Evolutionary conservation across 176 grass and related monocot genomes (phyloP).

Genomic region (Triticum turgidum): DNA sequence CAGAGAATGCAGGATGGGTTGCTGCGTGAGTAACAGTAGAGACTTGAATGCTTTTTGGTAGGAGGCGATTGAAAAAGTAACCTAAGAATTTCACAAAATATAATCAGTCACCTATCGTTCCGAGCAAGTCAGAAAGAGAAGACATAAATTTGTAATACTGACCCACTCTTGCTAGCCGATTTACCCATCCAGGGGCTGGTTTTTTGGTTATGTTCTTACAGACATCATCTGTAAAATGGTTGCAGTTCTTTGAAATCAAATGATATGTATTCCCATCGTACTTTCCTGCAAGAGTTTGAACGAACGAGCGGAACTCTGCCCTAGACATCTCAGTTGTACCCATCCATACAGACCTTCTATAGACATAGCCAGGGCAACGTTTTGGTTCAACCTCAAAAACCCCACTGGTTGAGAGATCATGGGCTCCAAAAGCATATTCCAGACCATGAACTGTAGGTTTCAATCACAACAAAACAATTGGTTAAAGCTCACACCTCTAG

Average conservation of each 20-base stretch:
- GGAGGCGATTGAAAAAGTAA: conserved; percentile 70
- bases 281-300: conserved; percentile 57
- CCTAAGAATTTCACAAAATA: conserved; percentile 47
- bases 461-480: conserved; percentile 3
- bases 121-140: not conserved
- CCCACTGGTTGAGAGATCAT: conserved; percentile 68
- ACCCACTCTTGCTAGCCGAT: conserved; percentile 87
- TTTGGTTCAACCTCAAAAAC: conserved; percentile 85
- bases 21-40: conserved; percentile 62
- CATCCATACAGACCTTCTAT: conserved; percentile 59
- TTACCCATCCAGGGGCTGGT: conserved; percentile 70
- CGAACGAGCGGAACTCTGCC: conserved; percentile 66
- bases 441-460: conserved; percentile 59
- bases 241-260: conserved; percentile 86
- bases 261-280: conserved; percentile 74
- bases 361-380: conserved; percentile 70
- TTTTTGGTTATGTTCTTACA: conserved; percentile 55
- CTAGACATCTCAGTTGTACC: conserved; percentile 60
- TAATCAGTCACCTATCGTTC: not conserved
- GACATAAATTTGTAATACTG: conserved; percentile 14
- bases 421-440: conserved; percentile 86
- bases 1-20: conserved; percentile 56
- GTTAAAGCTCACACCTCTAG: conserved; percentile 15
- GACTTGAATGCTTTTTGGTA: conserved; percentile 77
- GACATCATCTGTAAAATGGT: conserved; percentile 86